These are phyloP conservation scores for Pulveroboletus sp. DNA, from an alignment of 768 basidiomycete species.

Conservation along the genomic window DNA sequence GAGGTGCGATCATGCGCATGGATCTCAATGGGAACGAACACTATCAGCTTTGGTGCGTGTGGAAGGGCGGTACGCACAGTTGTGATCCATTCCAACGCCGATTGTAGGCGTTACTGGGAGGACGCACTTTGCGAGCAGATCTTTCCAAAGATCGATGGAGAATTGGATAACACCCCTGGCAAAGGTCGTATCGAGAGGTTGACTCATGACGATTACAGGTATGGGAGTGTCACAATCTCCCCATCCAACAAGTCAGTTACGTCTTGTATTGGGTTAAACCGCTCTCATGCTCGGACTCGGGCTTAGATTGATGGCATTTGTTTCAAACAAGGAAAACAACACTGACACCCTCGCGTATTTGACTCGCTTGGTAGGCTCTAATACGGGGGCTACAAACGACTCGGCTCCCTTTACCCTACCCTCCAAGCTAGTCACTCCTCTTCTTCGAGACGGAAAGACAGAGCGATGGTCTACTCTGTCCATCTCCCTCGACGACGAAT, in stretches of 20 bases:
- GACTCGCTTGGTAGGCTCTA: slow-evolving; percentile 30
- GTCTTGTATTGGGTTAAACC: not conserved
- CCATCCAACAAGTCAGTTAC: slow-evolving; percentile 34
- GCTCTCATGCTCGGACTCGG: slow-evolving; percentile 4
- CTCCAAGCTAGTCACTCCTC: slow-evolving; percentile 34
- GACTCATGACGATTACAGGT: slow-evolving; percentile 38
- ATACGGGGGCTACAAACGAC: slow-evolving; percentile 29
- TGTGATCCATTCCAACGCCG: not conserved
- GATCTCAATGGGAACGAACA: slow-evolving; percentile 40
- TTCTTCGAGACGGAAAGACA: slow-evolving; percentile 28
- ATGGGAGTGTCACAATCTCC: slow-evolving; percentile 30
- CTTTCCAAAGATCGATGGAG: slow-evolving; percentile 35
- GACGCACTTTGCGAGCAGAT: slow-evolving; percentile 24
- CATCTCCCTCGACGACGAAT: slow-evolving; percentile 39
- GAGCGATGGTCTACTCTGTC: slow-evolving; percentile 30
- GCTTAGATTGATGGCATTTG: slow-evolving; percentile 36
- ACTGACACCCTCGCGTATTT: slow-evolving; percentile 38
- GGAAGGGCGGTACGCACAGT: not conserved
- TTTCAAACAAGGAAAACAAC: slow-evolving; percentile 41
- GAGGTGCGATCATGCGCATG: slow-evolving; percentile 38
- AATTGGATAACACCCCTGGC: slow-evolving; percentile 39
- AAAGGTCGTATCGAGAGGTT: slow-evolving; percentile 40
- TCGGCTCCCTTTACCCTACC: slow-evolving; percentile 31
- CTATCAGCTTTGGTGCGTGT: slow-evolving; percentile 39
- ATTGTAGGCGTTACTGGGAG: slow-evolving; percentile 42